Evolutionary conservation across 768 basidiomycete species (phyloP).

Genomic region (Rhodotorula graminis): DNA sequence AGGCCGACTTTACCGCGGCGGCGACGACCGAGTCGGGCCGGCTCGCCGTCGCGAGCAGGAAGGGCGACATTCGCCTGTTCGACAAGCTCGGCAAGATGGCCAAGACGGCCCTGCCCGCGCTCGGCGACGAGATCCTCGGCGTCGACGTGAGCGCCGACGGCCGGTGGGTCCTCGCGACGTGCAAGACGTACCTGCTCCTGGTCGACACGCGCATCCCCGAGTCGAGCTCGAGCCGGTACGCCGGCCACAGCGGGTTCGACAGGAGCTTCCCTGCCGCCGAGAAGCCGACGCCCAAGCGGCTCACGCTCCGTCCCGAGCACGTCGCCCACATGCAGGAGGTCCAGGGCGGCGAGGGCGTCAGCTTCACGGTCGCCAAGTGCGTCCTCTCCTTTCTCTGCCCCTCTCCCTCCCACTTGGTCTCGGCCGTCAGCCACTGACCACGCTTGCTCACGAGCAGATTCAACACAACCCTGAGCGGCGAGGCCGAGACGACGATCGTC

Average conservation of each 20-base stretch:
- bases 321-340: constrained; percentile 74
- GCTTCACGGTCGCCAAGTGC: constrained; percentile 89
- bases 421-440: neutral
- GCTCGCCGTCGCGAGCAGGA: constrained; percentile 88
- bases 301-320: constrained; percentile 85
- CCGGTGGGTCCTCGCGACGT: constrained; percentile 91
- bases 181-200: constrained; percentile 79
- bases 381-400: neutral
- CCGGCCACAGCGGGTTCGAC: constrained; percentile 51
- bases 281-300: constrained; percentile 81
- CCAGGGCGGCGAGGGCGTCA: constrained; percentile 58
- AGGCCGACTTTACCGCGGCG: constrained; percentile 91
- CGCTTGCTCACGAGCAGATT: constrained; percentile 57
- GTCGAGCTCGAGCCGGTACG: constrained; percentile 60
- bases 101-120: constrained; percentile 90
- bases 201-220: constrained; percentile 92
- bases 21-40: constrained; percentile 79
- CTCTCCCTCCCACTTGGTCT: too few relatives aligned
- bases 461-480: constrained; percentile 72
- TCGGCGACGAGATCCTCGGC: constrained; percentile 91
- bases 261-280: constrained; percentile 88
- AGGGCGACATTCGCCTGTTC: constrained; percentile 92
- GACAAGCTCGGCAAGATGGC: constrained; percentile 97
- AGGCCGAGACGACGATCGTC: constrained; percentile 89
- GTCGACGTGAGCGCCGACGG: constrained; percentile 92